Base-by-base conservation (phyloP, 805 yeast genomes). In the Torulaspora franciscae region DNA sequence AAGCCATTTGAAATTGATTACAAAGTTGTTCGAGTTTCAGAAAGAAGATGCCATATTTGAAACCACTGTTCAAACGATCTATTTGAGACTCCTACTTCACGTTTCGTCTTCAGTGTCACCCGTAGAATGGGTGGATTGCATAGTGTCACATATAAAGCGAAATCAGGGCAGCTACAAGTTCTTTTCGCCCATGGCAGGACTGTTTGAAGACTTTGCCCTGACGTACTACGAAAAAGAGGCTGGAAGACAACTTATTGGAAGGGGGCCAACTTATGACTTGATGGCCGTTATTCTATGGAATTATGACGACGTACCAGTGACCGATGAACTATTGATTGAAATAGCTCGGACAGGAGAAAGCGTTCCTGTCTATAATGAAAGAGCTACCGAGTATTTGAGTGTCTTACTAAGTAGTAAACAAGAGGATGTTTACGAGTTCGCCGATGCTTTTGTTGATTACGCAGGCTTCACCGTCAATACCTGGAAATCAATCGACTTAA, bases 11-110 rank as follows among this genome's bases (percentile, higher is more conserved):
- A 15, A 38, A 1, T 28, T 59, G 3, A 42, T 78, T 2, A 52
- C 56, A 17, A 56, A 61, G 11, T 53, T 77, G 7, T 74, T 70
- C 48, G 64, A 61, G 27, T 59, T 64, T 9, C 59, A 61, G 30
- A 57, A 67, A 27, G 84, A 80, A 52, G 83, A 80, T 10, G 75
- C 69, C 3, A 62, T 88, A 4, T 75, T 72, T 46, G 74, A 77
- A 43, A 71, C 61, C 0, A 61, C 76, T 2, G 50, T 72, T 7
- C 87, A 82, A 52, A 72, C 81, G 0, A 61, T 79, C 27, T 71
- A 74, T 48, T 57, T 83, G 43, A 68, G 69, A 43, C 55, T 78
- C 6, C 46, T 81, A 26, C 59, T 74, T 11, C 66, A 69, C 50
- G 61, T 73, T 32, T 61, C 72, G 33, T 50, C 64, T 0, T 47